phyloP scores from a whole-genome alignment of 2,329 filamentous ascomycete genomes.

The Fusarium sp. region DNA sequence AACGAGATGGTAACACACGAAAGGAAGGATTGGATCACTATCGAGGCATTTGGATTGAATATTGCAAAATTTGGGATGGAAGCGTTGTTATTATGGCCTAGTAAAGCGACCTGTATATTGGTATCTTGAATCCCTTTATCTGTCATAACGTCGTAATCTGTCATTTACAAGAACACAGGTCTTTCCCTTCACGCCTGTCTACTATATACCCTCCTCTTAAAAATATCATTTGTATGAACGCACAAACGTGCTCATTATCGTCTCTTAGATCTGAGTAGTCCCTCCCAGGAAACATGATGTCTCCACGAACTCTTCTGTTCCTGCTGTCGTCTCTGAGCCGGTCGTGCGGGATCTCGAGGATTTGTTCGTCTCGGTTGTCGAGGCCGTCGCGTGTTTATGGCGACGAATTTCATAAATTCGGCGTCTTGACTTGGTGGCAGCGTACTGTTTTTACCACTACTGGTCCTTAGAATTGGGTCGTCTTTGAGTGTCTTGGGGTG shows the following conservation, averaged over 20 bases:
- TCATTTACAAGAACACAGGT: constrained; percentile 16
- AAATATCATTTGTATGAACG: background rate
- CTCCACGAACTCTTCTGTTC: constrained; percentile 17
- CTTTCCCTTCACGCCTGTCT: background rate
- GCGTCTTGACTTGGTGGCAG: constrained; percentile 55
- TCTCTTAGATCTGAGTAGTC: constrained; percentile 39
- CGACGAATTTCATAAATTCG: constrained; percentile 45
- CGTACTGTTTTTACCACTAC: constrained; percentile 36
- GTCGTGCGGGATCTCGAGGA: background rate
- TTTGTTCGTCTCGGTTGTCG: constrained; percentile 6
- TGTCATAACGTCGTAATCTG: constrained; percentile 39
- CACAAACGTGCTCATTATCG: constrained; percentile 1
- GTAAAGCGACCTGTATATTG: constrained; percentile 28
- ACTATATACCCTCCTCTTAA: background rate
- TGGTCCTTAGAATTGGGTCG: constrained; percentile 49
- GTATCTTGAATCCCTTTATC: constrained; percentile 31
- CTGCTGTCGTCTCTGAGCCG: constrained; percentile 6
- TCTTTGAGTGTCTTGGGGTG: constrained; percentile 53
- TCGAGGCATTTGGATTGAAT: background rate
- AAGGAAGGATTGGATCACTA: background rate
- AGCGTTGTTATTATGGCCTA: constrained; percentile 19
- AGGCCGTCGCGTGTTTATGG: constrained; percentile 8
- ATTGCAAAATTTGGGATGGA: background rate
- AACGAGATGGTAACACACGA: background rate
- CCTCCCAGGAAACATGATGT: constrained; percentile 41